Conservation (phyloP, 306 rosid species). For the Acacia acuminata region DNA sequence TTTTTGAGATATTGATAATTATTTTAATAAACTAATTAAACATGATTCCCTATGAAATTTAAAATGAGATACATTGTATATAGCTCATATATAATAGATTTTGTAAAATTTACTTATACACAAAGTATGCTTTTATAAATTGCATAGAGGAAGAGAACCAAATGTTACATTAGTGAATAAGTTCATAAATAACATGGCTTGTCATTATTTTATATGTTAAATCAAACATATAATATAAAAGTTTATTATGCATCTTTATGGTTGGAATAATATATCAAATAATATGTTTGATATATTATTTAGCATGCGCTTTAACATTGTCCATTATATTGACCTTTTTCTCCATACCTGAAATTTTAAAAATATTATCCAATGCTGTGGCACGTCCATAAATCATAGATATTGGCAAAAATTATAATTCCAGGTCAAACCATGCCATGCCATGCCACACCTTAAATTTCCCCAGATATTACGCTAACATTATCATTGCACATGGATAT, state of each 20-base stretch:
- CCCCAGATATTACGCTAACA: neutral
- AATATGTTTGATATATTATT: neutral
- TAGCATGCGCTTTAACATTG: neutral
- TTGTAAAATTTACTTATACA: too few species aligned
- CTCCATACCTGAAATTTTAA: neutral
- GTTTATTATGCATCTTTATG: neutral
- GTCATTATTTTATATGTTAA: neutral
- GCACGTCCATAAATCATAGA: neutral
- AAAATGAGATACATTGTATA: too few species aligned
- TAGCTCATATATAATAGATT: too few species aligned
- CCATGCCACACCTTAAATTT: neutral
- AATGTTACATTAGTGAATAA: neutral
- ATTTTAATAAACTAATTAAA: too few species aligned
- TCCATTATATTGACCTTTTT: neutral
- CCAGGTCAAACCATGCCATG: neutral
- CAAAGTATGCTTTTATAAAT: too few species aligned
- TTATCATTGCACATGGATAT: neutral
- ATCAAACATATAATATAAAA: neutral
- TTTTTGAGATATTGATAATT: too few species aligned
- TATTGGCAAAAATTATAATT: neutral
- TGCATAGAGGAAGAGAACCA: neutral
- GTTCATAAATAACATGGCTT: neutral
- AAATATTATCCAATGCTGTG: neutral
- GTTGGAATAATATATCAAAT: neutral
- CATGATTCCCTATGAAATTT: too few species aligned